Percentiles rank a stretch among this genome's conserved stretches.
These are phyloP conservation scores for Skeletonema costatum DNA, from an alignment of 108 stramenopile species.

Conservation along the genomic window DNA sequence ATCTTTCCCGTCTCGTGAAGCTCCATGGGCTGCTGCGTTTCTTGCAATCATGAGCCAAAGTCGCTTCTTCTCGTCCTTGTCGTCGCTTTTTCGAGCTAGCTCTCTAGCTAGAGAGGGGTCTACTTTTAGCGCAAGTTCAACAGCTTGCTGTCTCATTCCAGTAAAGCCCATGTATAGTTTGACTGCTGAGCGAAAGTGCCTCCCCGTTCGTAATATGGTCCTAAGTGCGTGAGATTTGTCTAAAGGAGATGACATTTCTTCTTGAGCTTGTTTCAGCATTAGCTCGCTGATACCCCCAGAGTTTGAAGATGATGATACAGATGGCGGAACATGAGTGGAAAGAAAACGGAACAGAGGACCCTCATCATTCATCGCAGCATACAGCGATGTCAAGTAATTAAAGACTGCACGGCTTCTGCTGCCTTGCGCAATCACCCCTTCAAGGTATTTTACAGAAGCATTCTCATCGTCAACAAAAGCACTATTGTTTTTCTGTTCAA, in stretches of 20 bases:
- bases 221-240: conserved; percentile 82
- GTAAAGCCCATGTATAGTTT: conserved; percentile 86
- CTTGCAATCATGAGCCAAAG: conserved; percentile 93
- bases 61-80: conserved; percentile 75
- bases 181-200: conserved; percentile 88
- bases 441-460: conserved; percentile 68
- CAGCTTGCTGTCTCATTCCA: conserved; percentile 89
- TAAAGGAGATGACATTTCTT: conserved; percentile 58
- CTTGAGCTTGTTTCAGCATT: conserved; percentile 41
- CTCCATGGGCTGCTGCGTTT: conserved; percentile 64
- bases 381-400: conserved; percentile 78
- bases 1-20: conserved; percentile 71
- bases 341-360: conserved; percentile 81
- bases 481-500: conserved; percentile 19
- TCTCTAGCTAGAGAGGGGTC: conserved; percentile 85
- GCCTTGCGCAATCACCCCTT: conserved; percentile 83
- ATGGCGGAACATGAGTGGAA: conserved; percentile 68
- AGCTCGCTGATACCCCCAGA: conserved; percentile 15
- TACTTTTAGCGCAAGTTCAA: conserved; percentile 83
- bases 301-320: conserved; percentile 25
- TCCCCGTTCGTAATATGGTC: conserved; percentile 69
- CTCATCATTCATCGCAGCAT: conserved; percentile 80
- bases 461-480: conserved; percentile 69
- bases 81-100: conserved; percentile 77
- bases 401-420: conserved; percentile 75